These are phyloP conservation scores for Lentinula boryana DNA, from an alignment of 768 basidiomycete species.

Conservation along the genomic window DNA sequence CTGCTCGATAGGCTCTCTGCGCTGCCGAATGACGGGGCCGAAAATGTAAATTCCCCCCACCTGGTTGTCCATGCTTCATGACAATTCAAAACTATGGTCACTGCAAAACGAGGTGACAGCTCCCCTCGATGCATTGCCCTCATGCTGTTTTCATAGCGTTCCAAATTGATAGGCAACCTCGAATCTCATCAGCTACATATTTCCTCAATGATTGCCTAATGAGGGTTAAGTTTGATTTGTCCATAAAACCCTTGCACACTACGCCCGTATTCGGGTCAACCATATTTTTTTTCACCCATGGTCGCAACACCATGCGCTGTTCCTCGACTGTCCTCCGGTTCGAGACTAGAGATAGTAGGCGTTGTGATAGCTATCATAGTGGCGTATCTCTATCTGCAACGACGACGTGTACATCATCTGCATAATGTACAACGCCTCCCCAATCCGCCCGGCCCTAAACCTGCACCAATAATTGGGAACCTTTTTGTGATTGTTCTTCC, in stretches of 20 bases:
- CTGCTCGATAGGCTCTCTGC: too few relatives aligned
- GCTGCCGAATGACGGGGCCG: too few relatives aligned
- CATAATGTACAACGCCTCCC: conserved; percentile 22
- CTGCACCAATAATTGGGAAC: conserved; percentile 49
- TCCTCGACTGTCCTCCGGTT: not conserved
- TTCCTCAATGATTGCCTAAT: not conserved
- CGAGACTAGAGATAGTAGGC: not conserved
- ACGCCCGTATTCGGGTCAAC: not conserved
- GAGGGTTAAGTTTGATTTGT: not conserved
- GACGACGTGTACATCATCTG: not conserved
- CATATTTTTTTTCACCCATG: not conserved
- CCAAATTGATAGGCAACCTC: too few relatives aligned
- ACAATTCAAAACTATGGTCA: not conserved
- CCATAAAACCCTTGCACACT: not conserved
- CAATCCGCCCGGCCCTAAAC: conserved; percentile 50
- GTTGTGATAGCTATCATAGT: not conserved
- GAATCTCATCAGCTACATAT: not conserved
- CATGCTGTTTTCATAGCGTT: not conserved
- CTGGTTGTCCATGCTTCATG: too few relatives aligned
- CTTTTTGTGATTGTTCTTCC: conserved; percentile 31
- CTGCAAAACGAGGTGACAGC: not conserved
- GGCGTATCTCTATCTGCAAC: not conserved
- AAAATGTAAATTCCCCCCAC: too few relatives aligned
- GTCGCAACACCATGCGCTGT: not conserved
- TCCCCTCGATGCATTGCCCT: not conserved